Evolutionary conservation across 176 grass and related monocot species (phyloP).

Genomic region (Aegilops sharonensis): DNA sequence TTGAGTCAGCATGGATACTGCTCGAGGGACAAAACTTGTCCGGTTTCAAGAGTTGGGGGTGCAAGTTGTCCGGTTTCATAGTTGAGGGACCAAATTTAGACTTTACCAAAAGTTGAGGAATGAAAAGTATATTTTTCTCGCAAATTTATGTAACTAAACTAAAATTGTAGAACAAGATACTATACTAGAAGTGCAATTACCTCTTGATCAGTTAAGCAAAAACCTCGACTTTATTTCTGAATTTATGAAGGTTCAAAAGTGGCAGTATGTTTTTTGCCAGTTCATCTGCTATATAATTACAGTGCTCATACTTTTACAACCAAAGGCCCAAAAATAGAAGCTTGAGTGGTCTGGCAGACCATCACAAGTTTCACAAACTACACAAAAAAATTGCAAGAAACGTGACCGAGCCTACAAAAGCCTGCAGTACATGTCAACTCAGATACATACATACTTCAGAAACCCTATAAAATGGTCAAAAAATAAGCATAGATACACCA

Average conservation of each 20-base stretch:
- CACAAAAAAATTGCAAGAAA: conserved; percentile 22
- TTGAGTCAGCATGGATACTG: too few species aligned
- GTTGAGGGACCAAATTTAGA: too few species aligned
- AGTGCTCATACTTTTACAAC: conserved; percentile 33
- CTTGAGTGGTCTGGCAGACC: conserved; percentile 17
- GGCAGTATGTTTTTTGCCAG: neutral
- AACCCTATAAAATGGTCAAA: conserved; percentile 17
- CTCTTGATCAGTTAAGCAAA: neutral
- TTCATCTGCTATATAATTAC: conserved; percentile 31
- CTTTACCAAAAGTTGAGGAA: too few species aligned
- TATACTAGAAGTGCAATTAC: neutral
- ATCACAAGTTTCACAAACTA: conserved; percentile 13
- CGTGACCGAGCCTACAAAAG: conserved; percentile 7
- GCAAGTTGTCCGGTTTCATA: too few species aligned
- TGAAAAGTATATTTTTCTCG: too few species aligned
- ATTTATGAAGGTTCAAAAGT: neutral
- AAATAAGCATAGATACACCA: conserved; percentile 8
- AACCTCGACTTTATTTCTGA: neutral
- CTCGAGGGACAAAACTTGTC: too few species aligned
- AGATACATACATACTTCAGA: conserved; percentile 29
- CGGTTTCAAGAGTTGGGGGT: too few species aligned
- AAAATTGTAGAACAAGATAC: too few species aligned
- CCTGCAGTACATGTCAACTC: conserved; percentile 23
- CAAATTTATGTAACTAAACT: too few species aligned
- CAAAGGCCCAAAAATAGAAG: conserved; percentile 18